Conservation (phyloP, 805 yeast genomes). For the Peterozyma toletana region DNA sequence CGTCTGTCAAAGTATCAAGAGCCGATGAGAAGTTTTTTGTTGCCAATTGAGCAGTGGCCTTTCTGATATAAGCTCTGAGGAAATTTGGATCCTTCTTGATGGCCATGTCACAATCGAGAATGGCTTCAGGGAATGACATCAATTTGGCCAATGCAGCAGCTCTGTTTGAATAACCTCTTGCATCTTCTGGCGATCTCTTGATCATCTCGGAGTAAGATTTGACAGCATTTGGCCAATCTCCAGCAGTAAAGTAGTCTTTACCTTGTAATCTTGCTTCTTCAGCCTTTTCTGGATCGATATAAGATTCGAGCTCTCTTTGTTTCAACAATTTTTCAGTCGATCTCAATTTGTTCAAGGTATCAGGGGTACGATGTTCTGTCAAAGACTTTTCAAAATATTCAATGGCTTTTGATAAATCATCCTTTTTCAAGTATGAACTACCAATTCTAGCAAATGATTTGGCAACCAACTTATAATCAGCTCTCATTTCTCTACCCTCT, state of each 20-base stretch:
- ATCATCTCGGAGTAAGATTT: constrained; percentile 93
- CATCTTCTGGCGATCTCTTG: constrained; percentile 94
- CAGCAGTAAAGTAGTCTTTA: constrained; percentile 79
- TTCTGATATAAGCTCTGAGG: constrained; percentile 92
- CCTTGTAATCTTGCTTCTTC: constrained; percentile 94
- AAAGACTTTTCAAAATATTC: constrained; percentile 81
- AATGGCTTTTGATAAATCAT: constrained; percentile 66
- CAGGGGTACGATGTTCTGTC: constrained; percentile 97
- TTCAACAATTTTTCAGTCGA: constrained; percentile 81
- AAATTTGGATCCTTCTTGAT: constrained; percentile 82
- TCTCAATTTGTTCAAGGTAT: constrained; percentile 81
- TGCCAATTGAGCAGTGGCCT: constrained; percentile 90
- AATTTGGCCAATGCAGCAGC: constrained; percentile 95
- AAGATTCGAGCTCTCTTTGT: constrained; percentile 66
- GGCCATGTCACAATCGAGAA: constrained; percentile 86
- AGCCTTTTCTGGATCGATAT: constrained; percentile 85
- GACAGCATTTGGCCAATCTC: constrained; percentile 96
- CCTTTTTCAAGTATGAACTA: constrained; percentile 67
- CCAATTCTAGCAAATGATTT: constrained; percentile 93
- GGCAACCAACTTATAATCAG: constrained; percentile 87
- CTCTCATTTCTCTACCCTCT: constrained; percentile 81
- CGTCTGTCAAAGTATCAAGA: constrained; percentile 72
- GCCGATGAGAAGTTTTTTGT: constrained; percentile 81
- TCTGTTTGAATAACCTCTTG: constrained; percentile 94
- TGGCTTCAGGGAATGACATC: constrained; percentile 96